Conservation (phyloP, 495 filamentous ascomycete genomes). For the Opeltia flavorubescens region DNA sequence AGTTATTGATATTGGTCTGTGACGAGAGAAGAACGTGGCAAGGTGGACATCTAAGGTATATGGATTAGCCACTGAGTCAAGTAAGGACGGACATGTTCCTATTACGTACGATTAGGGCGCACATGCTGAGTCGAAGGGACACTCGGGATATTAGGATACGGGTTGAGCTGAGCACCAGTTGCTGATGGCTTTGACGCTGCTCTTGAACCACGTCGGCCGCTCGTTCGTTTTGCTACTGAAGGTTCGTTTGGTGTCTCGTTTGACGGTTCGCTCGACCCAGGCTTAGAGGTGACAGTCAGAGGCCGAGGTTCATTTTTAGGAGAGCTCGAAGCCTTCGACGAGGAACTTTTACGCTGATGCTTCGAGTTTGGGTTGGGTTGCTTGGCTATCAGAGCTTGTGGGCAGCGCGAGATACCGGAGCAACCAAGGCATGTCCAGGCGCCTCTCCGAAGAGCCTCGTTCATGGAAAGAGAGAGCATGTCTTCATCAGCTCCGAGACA, state of each 20-base stretch:
- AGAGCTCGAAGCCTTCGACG: slow-evolving; percentile 30
- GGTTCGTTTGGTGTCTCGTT: slow-evolving; percentile 2
- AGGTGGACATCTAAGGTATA: slow-evolving; percentile 58
- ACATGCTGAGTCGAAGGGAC: slow-evolving; percentile 75
- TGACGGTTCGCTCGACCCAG: neutral
- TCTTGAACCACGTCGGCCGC: neutral
- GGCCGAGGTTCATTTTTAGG: slow-evolving; percentile 18
- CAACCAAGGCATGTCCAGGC: slow-evolving; percentile 26
- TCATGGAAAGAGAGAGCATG: slow-evolving; percentile 38
- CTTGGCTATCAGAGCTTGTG: slow-evolving; percentile 20
- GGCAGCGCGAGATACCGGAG: slow-evolving; percentile 15
- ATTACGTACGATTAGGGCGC: slow-evolving; percentile 50
- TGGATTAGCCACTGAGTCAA: slow-evolving; percentile 12
- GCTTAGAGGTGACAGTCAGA: slow-evolving; percentile 9
- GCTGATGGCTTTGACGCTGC: slow-evolving; percentile 6
- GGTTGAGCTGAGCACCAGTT: slow-evolving; percentile 15
- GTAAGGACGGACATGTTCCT: neutral
- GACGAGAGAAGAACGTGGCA: slow-evolving; percentile 88
- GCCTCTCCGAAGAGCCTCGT: slow-evolving; percentile 32
- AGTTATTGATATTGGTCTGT: slow-evolving; percentile 84
- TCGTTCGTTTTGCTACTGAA: neutral
- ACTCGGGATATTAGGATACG: slow-evolving; percentile 48
- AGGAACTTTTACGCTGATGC: slow-evolving; percentile 41
- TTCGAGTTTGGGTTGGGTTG: slow-evolving; percentile 22
- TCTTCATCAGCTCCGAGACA: no score